Conservation (phyloP, 345 rosid species). For the Boechera divaricarpa region DNA sequence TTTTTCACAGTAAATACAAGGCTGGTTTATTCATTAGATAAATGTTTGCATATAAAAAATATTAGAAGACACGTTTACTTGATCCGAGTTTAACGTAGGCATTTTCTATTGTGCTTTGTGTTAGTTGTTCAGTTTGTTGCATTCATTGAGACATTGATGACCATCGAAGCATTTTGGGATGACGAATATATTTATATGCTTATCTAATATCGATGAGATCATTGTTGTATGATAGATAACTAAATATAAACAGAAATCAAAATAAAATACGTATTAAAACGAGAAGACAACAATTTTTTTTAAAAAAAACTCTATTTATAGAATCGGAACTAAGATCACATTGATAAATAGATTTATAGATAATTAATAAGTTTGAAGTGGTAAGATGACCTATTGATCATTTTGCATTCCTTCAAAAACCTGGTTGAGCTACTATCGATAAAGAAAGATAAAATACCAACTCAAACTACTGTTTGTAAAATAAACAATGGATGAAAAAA, state of each 20-base stretch:
- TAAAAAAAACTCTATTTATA: not conserved
- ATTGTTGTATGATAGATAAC: not conserved
- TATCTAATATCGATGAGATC: not conserved
- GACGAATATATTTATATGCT: not conserved
- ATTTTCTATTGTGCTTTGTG: not conserved
- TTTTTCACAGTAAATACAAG: not conserved
- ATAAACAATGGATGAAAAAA: too few species aligned
- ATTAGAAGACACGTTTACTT: not conserved
- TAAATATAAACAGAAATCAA: not conserved
- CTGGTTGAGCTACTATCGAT: too few species aligned
- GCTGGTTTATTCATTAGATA: not conserved
- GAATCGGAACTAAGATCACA: too few species aligned
- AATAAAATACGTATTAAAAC: not conserved
- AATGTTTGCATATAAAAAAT: not conserved
- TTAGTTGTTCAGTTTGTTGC: conserved; percentile 2
- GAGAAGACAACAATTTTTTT: not conserved
- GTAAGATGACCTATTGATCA: not conserved
- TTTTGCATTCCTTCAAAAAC: not conserved
- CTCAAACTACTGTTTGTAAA: too few species aligned
- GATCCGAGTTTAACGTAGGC: conserved; percentile 14
- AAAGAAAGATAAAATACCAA: too few species aligned
- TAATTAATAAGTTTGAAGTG: not conserved
- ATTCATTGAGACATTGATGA: conserved; percentile 25
- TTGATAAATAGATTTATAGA: too few species aligned
- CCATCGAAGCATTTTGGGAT: not conserved